Conservation (phyloP, 805 yeast genomes). For the Kluyveromyces nonfermentans region DNA sequence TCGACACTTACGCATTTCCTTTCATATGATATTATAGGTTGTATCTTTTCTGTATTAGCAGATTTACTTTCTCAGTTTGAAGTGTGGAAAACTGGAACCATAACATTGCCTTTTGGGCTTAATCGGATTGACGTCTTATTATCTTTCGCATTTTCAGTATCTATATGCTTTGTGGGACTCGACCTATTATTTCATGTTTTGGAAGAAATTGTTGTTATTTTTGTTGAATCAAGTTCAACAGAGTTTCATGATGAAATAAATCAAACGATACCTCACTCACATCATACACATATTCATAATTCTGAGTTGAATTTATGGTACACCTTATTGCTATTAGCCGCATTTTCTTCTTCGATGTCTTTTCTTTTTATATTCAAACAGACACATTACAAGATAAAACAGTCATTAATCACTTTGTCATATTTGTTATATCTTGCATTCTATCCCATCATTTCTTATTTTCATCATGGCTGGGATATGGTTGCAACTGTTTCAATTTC, state of each 20-base stretch:
- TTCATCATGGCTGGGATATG: conserved; percentile 21
- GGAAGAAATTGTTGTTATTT: conserved; percentile 53
- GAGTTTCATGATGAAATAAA: conserved; percentile 27
- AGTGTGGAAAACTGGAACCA: conserved; percentile 77
- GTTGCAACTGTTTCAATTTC: conserved; percentile 22
- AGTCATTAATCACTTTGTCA: conserved; percentile 25
- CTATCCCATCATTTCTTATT: conserved; percentile 18
- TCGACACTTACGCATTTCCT: conserved; percentile 79
- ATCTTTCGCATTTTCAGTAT: conserved; percentile 79
- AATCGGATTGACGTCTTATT: conserved; percentile 84
- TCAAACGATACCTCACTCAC: conserved; percentile 27
- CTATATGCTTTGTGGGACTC: conserved; percentile 82
- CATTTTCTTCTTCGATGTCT: conserved; percentile 16
- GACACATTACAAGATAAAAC: conserved; percentile 26
- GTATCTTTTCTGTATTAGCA: conserved; percentile 57
- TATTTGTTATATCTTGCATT: conserved; percentile 22
- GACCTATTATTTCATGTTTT: conserved; percentile 81
- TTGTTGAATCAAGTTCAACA: conserved; percentile 23
- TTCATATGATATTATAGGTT: conserved; percentile 79
- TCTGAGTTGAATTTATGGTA: conserved; percentile 22
- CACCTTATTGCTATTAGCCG: conserved; percentile 9
- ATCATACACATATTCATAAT: conserved; percentile 12
- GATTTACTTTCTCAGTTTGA: conserved; percentile 84
- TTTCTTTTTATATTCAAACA: conserved; percentile 21
- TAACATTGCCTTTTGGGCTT: conserved; percentile 84